Evolutionary conservation across 2,329 filamentous ascomycete genomes (phyloP), one percentile per base, ranked within the genome.

Genomic region (Penicillium brevicompactum): DNA sequence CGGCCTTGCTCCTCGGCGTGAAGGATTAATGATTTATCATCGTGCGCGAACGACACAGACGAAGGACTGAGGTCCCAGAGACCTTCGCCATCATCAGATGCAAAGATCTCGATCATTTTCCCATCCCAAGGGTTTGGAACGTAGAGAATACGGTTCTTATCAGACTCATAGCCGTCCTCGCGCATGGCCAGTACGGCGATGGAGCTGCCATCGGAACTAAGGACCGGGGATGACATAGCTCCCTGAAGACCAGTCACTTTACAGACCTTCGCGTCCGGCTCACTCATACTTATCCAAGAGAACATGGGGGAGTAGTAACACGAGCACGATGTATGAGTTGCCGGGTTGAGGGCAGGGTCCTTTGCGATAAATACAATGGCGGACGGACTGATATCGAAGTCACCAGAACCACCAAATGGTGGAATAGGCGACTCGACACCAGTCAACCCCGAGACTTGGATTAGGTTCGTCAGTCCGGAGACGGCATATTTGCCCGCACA

Each of bases 311-410:
- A 70, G 60, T 76, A 78, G 61, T 80, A 81, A 50, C 73, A 74
- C 1, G 76, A 70, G 61, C 76, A 76, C 46, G 75, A 73, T 0
- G 78, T 81, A 63, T 80, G 77, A 2, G 72, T 74, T 5, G 78
- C 78, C 10, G 75, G 75, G 51, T 78, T 76, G 13, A 78, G 54
- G 6, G 62, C 65, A 1, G 78, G 78, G 55, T 80, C 77, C 56
- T 78, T 80, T 1, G 75, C 72, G 46, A 80, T 72, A 56, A 81
- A 79, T 2, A 75, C 74, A 49, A 79, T 74, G 24, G 77, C 77
- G 1, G 69, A 70, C 0, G 72, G 69, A 46, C 76, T 78, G 44
- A 81, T 73, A 56, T 79, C 78, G 59, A 79, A 80, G 56, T 79
- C 69, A 21, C 76, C 74, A 11, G 73, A 67, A 9, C 78, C 78